A percentile compares a stretch with the other conserved stretches of the same genome.
Evolutionary conservation across 805 yeast species (phyloP).

Genomic region (Starmera caribaea): DNA sequence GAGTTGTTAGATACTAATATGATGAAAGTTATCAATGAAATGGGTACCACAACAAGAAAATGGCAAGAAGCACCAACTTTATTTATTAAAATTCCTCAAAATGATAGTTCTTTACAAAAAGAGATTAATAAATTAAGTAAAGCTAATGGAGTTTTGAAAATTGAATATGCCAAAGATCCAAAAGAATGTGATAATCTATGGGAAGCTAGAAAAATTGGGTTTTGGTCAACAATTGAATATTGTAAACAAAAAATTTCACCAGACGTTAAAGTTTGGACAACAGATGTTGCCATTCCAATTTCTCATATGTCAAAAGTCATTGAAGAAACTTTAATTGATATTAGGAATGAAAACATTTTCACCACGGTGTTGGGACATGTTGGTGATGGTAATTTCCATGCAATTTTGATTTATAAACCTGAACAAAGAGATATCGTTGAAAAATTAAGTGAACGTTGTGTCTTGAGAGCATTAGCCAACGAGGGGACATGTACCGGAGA

Average conservation of each 20-base stretch:
- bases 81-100: slow-evolving; percentile 49
- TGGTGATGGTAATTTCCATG: slow-evolving; percentile 73
- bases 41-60: slow-evolving; percentile 38
- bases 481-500: slow-evolving; percentile 82
- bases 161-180: slow-evolving; percentile 45
- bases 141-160: slow-evolving; percentile 36
- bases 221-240: slow-evolving; percentile 53
- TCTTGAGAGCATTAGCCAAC: slow-evolving; percentile 45
- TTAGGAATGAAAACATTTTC: slow-evolving; percentile 37
- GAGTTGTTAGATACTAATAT: slow-evolving; percentile 60
- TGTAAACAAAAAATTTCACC: slow-evolving; percentile 38
- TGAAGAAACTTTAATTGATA: slow-evolving; percentile 46
- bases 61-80: slow-evolving; percentile 49
- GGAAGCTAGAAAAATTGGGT: slow-evolving; percentile 59
- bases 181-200: slow-evolving; percentile 55
- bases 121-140: slow-evolving; percentile 38
- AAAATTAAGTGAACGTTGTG: slow-evolving; percentile 45
- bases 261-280: slow-evolving; percentile 48
- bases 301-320: slow-evolving; percentile 51
- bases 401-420: slow-evolving; percentile 46
- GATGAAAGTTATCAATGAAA: slow-evolving; percentile 49
- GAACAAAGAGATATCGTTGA: slow-evolving; percentile 37
- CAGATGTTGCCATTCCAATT: slow-evolving; percentile 73
- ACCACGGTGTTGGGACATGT: slow-evolving; percentile 65
- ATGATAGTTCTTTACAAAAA: slow-evolving; percentile 27